phyloP scores from a whole-genome alignment of 2,329 filamentous ascomycete species.

The Colletotrichum simmondsii region DNA sequence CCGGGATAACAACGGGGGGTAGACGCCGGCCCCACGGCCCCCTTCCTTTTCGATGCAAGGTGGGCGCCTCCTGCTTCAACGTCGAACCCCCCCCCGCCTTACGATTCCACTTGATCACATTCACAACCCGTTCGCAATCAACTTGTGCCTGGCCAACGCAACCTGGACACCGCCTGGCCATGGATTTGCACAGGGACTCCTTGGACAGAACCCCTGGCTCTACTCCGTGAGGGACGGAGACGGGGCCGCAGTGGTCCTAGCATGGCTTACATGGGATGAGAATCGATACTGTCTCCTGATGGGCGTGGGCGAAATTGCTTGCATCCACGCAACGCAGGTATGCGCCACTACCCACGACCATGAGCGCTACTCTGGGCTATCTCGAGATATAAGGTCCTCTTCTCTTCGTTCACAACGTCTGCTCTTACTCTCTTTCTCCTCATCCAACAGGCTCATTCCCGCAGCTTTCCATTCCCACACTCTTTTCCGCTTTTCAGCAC shows the following conservation, averaged over 20 bases:
- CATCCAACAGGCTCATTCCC: conserved; percentile 29
- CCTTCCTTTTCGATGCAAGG: background rate
- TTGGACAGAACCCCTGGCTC: conserved; percentile 7
- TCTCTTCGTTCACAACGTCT: background rate
- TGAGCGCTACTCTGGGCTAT: conserved; percentile 1
- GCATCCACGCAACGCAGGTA: conserved; percentile 6
- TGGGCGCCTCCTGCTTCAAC: conserved; percentile 29
- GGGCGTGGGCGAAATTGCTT: conserved; percentile 28
- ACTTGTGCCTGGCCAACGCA: background rate
- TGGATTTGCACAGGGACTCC: conserved; percentile 29
- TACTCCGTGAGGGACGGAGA: conserved; percentile 9
- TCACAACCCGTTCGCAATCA: background rate
- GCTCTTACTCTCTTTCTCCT: background rate
- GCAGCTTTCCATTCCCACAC: conserved; percentile 32
- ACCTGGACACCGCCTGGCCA: conserved; percentile 9
- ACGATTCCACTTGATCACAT: background rate
- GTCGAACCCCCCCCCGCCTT: background rate
- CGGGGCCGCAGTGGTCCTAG: conserved; percentile 19
- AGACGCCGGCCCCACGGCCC: conserved; percentile 11
- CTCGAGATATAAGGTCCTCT: conserved; percentile 33
- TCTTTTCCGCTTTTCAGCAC: conserved; percentile 33
- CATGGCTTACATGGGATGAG: conserved; percentile 15
- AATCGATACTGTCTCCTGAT: conserved; percentile 27
- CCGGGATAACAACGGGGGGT: background rate
- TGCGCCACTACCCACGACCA: conserved; percentile 3